Evolutionary conservation across 768 basidiomycete species (phyloP).

Genomic region (Mycena polygramma): DNA sequence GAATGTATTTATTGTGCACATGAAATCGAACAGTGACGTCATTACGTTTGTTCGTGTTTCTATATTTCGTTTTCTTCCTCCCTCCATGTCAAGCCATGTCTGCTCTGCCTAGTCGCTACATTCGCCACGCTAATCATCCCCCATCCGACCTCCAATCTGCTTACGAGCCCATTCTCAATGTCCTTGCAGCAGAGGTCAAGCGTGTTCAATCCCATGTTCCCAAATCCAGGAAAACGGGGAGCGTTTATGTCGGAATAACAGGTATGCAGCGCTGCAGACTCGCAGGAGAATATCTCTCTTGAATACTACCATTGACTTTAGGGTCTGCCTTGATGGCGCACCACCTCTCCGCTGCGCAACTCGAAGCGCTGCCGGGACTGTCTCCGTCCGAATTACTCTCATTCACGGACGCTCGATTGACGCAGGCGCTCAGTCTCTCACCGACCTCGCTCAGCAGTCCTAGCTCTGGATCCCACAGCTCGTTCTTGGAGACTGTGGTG

Average conservation of each 20-base stretch:
- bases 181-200: slow-evolving; percentile 42
- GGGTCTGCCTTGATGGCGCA: slow-evolving; percentile 37
- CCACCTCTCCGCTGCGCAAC: slow-evolving; percentile 23
- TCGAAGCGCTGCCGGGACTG: slow-evolving; percentile 13
- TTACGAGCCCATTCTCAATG: slow-evolving; percentile 42
- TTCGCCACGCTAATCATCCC: slow-evolving; percentile 23
- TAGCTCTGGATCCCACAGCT: slow-evolving; percentile 40
- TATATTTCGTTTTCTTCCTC: background rate
- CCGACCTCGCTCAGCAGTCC: slow-evolving; percentile 28
- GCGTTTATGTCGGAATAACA: slow-evolving; percentile 45
- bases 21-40: slow-evolving; percentile 1
- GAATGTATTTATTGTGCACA: no score
- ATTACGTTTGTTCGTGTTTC: background rate
- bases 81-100: slow-evolving; percentile 15
- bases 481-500: slow-evolving; percentile 58
- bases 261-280: slow-evolving; percentile 33
- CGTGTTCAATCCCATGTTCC: slow-evolving; percentile 40
- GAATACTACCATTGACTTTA: background rate
- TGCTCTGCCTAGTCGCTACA: slow-evolving; percentile 14
- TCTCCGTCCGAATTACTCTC: slow-evolving; percentile 23
- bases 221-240: slow-evolving; percentile 37
- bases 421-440: slow-evolving; percentile 22
- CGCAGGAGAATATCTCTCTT: background rate
- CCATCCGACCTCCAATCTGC: slow-evolving; percentile 23
- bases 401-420: slow-evolving; percentile 40